A percentile compares a stretch with the other conserved stretches of the same genome.
Conservation (phyloP, 805 yeast genomes). For the Wickerhamomyces canadensis region DNA sequence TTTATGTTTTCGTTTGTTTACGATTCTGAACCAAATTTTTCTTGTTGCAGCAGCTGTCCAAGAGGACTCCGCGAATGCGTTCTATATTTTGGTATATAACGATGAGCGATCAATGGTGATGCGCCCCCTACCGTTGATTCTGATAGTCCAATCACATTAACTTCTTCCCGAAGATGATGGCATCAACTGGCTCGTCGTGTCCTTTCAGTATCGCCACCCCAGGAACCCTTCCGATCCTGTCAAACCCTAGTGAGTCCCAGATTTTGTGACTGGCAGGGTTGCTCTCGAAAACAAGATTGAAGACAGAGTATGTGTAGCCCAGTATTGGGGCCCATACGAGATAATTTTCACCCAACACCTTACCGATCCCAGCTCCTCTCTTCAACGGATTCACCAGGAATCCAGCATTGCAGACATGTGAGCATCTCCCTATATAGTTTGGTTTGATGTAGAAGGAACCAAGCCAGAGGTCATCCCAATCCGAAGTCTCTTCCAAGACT, state of each 20-base stretch:
- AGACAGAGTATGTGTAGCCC: constrained; percentile 80
- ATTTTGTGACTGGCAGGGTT: constrained; percentile 69
- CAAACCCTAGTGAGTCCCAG: constrained; percentile 84
- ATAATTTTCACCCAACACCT: constrained; percentile 61
- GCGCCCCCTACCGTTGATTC: too few relatives aligned
- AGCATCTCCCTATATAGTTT: constrained; percentile 77
- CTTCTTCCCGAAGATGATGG: constrained; percentile 70
- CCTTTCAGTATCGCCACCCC: constrained; percentile 75
- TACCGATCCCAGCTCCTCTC: constrained; percentile 70
- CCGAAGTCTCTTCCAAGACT: constrained; percentile 14
- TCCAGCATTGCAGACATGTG: constrained; percentile 86
- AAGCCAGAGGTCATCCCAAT: constrained; percentile 45
- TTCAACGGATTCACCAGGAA: constrained; percentile 57
- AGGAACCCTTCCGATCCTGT: constrained; percentile 67
- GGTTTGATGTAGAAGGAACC: constrained; percentile 85
- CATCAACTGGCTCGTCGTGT: constrained; percentile 58
- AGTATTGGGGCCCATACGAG: constrained; percentile 67
- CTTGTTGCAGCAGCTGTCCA: too few relatives aligned
- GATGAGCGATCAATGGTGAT: too few relatives aligned
- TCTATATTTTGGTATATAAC: too few relatives aligned
- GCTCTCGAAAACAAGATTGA: constrained; percentile 80
- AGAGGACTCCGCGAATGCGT: too few relatives aligned
- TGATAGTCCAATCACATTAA: constrained; percentile 21
- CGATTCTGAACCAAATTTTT: too few relatives aligned
- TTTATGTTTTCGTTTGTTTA: too few relatives aligned